These are phyloP conservation scores for Musa beccarii DNA, from an alignment of 176 grass and related monocot genomes.

Conservation along the genomic window DNA sequence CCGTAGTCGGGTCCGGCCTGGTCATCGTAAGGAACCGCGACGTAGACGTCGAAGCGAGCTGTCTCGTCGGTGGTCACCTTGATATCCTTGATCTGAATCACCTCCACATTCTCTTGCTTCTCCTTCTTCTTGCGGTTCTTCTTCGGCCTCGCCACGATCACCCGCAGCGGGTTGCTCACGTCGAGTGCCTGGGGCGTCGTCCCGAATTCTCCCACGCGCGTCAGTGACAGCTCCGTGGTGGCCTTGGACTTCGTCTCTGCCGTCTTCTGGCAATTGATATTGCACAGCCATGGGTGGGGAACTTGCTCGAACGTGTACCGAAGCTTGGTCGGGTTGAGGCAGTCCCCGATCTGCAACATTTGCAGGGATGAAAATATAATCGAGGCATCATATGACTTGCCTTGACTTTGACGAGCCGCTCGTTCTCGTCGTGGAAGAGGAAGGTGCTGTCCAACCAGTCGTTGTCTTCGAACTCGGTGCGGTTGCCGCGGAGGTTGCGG, in stretches of 20 bases:
- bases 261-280: not conserved
- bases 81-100: constrained; percentile 25
- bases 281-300: constrained; percentile 19
- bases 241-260: constrained; percentile 9
- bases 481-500: not conserved
- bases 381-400: not conserved
- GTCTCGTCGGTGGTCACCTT: not conserved
- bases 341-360: not conserved
- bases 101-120: constrained; percentile 18
- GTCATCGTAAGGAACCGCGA: constrained; percentile 8
- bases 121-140: constrained; percentile 30
- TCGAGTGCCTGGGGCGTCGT: not conserved
- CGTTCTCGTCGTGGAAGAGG: not conserved
- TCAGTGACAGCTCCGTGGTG: constrained; percentile 5
- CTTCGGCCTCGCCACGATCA: constrained; percentile 25
- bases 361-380: no score
- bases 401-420: constrained; percentile 1
- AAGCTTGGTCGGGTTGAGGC: constrained; percentile 15
- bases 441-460: constrained; percentile 12
- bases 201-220: constrained; percentile 3
- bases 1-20: no score
- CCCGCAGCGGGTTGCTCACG: not conserved
- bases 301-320: constrained; percentile 25
- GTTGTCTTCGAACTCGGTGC: not conserved
- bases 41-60: constrained; percentile 26